These are phyloP conservation scores for Canna indica DNA, from an alignment of 176 grass and related monocot genomes.

Conservation along the genomic window DNA sequence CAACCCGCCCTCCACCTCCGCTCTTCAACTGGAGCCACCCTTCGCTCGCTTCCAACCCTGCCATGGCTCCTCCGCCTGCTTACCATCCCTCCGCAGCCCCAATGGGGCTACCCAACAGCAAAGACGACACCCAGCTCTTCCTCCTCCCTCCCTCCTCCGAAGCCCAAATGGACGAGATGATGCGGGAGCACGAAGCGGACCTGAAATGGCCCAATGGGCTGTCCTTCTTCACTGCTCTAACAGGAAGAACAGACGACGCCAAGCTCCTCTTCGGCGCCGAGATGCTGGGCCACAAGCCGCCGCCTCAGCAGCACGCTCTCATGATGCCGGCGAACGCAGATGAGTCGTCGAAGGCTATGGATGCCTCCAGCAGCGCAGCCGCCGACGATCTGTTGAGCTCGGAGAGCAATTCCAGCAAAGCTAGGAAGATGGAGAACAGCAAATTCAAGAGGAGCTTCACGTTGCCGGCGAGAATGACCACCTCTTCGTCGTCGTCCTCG, in stretches of 20 bases:
- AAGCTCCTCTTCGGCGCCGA: conserved; percentile 53
- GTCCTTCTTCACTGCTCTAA: conserved; percentile 93
- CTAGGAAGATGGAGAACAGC: conserved; percentile 53
- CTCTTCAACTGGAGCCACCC: conserved; percentile 48
- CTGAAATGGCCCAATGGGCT: conserved; percentile 93
- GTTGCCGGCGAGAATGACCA: conserved; percentile 67
- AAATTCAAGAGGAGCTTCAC: conserved; percentile 99
- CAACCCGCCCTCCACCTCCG: conserved; percentile 31
- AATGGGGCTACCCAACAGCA: conserved; percentile 13
- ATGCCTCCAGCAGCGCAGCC: conserved; percentile 11
- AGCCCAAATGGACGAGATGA: conserved; percentile 58
- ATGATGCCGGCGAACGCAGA: conserved; percentile 8
- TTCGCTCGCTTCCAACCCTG: conserved; percentile 21
- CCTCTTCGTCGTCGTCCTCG: conserved; percentile 41
- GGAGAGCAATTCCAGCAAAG: conserved; percentile 70
- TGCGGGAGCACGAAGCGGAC: conserved; percentile 33
- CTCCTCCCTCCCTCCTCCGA: conserved; percentile 36
- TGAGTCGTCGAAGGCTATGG: conserved; percentile 21
- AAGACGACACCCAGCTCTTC: conserved; percentile 40
- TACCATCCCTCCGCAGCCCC: conserved; percentile 28
- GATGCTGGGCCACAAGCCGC: neutral
- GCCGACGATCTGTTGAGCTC: conserved; percentile 70
- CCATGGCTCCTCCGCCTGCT: conserved; percentile 26
- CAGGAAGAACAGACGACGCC: conserved; percentile 62
- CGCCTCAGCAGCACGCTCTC: neutral